A percentile compares a stretch with the other conserved stretches of the same genome.
Evolutionary conservation across 2,329 filamentous ascomycete species (phyloP).

Genomic region (Drechslerella dactyloides): DNA sequence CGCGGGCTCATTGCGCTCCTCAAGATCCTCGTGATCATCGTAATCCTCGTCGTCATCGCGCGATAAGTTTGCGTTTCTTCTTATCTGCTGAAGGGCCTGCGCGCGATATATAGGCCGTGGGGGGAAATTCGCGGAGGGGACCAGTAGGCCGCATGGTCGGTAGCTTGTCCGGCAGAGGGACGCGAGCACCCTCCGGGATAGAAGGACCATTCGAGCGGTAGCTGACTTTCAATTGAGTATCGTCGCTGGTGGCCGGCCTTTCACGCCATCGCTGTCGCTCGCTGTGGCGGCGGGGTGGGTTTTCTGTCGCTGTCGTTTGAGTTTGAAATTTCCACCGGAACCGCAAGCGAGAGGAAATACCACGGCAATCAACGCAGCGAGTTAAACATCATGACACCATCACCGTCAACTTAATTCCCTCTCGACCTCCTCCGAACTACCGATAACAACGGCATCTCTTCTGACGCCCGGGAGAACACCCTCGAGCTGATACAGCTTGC

Average conservation of each 20-base stretch:
- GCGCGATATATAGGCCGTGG: conserved; percentile 41
- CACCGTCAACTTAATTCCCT: neutral
- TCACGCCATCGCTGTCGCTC: conserved; percentile 24
- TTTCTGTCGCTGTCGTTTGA: conserved; percentile 15
- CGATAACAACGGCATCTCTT: neutral
- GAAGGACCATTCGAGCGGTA: conserved; percentile 36
- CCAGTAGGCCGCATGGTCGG: conserved; percentile 45
- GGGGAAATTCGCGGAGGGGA: conserved; percentile 37
- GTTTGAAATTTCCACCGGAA: conserved; percentile 44
- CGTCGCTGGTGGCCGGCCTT: neutral
- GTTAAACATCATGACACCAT: neutral
- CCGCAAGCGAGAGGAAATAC: conserved; percentile 43
- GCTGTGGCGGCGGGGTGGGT: conserved; percentile 6
- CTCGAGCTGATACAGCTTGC: neutral
- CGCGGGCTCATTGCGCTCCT: too few relatives aligned
- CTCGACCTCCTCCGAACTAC: neutral
- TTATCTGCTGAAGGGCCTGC: conserved; percentile 15
- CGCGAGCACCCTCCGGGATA: conserved; percentile 34
- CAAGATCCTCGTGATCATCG: neutral
- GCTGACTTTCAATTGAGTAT: conserved; percentile 39
- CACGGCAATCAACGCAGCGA: conserved; percentile 27
- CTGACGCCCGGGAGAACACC: neutral
- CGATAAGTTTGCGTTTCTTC: conserved; percentile 1
- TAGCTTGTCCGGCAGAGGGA: conserved; percentile 38
- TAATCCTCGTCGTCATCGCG: conserved; percentile 5